A percentile compares a stretch with the other conserved stretches of the same genome.
Evolutionary conservation across 768 basidiomycete species (phyloP).

Genomic region (Pleurotus tuoliensis): DNA sequence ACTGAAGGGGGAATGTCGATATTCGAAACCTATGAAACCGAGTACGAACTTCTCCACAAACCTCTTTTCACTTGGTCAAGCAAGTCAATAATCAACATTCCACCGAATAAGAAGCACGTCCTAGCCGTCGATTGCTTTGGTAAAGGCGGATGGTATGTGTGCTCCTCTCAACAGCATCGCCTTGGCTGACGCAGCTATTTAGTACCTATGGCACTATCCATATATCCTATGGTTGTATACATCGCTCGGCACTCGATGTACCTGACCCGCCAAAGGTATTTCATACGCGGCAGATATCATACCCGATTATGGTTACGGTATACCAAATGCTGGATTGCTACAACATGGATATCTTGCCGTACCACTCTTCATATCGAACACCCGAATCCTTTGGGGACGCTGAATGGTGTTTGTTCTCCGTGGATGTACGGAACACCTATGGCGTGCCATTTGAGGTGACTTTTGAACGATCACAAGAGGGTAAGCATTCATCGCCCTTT

Average conservation of each 20-base stretch:
- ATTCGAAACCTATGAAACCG: conserved; percentile 88
- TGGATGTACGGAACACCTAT: conserved; percentile 92
- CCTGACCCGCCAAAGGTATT: conserved; percentile 49
- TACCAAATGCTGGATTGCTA: conserved; percentile 93
- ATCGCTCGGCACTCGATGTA: conserved; percentile 33
- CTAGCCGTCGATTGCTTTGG: conserved; percentile 76
- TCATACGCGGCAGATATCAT: conserved; percentile 82
- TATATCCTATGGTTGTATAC: conserved; percentile 76
- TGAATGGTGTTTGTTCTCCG: conserved; percentile 81
- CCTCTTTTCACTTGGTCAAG: conserved; percentile 80
- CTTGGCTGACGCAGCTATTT: conserved; percentile 1
- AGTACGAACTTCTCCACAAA: conserved; percentile 70
- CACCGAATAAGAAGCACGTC: conserved; percentile 67
- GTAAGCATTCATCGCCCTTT: conserved; percentile 26
- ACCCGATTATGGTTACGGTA: conserved; percentile 89
- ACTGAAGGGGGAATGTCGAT: conserved; percentile 78
- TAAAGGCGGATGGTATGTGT: conserved; percentile 80
- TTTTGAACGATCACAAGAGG: conserved; percentile 64
- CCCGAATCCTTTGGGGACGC: conserved; percentile 29
- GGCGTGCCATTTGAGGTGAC: conserved; percentile 88
- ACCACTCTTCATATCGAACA: conserved; percentile 35
- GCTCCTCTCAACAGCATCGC: conserved; percentile 21
- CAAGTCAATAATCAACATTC: conserved; percentile 46
- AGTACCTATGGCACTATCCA: conserved; percentile 80
- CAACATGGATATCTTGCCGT: conserved; percentile 76